Percentiles rank a stretch among this genome's conserved stretches.
Conservation (phyloP, 495 filamentous ascomycete species). For the Margaritispora aquatica region DNA sequence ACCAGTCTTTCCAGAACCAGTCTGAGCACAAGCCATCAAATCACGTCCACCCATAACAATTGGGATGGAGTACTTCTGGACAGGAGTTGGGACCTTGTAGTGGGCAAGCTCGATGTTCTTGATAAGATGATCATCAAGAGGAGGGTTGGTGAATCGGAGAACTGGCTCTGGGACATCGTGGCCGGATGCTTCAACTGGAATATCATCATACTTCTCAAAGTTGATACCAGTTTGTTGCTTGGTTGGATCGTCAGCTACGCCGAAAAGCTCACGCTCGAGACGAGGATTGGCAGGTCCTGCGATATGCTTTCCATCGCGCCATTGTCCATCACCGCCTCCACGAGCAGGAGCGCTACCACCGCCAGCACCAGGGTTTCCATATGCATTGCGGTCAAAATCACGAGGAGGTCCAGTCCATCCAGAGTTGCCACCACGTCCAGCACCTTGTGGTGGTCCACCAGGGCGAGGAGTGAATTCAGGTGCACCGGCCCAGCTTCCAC, state of each 20-base stretch:
- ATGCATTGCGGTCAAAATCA: slow-evolving; percentile 59
- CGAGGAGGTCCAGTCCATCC: slow-evolving; percentile 18
- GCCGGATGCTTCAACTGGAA: slow-evolving; percentile 94
- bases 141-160: slow-evolving; percentile 84
- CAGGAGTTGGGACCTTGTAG: slow-evolving; percentile 91
- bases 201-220: slow-evolving; percentile 99
- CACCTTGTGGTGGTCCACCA: slow-evolving; percentile 9
- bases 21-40: slow-evolving; percentile 98
- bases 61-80: slow-evolving; percentile 97
- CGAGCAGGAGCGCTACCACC: slow-evolving; percentile 44
- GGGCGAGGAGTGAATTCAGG: slow-evolving; percentile 63
- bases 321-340: slow-evolving; percentile 89
- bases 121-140: slow-evolving; percentile 85
- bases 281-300: slow-evolving; percentile 83
- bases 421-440: not conserved
- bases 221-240: slow-evolving; percentile 98
- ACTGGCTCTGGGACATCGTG: slow-evolving; percentile 91
- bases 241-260: slow-evolving; percentile 83
- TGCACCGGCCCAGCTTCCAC: slow-evolving; percentile 62
- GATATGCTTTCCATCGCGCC: slow-evolving; percentile 94
- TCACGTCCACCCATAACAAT: slow-evolving; percentile 96
- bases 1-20: slow-evolving; percentile 98
- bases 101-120: slow-evolving; percentile 86
- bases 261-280: slow-evolving; percentile 92
- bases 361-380: slow-evolving; percentile 48